Percentiles rank a stretch among this genome's conserved stretches.
Evolutionary conservation across 805 yeast genomes (phyloP).

Genomic region (Nadsonia fulvescens): DNA sequence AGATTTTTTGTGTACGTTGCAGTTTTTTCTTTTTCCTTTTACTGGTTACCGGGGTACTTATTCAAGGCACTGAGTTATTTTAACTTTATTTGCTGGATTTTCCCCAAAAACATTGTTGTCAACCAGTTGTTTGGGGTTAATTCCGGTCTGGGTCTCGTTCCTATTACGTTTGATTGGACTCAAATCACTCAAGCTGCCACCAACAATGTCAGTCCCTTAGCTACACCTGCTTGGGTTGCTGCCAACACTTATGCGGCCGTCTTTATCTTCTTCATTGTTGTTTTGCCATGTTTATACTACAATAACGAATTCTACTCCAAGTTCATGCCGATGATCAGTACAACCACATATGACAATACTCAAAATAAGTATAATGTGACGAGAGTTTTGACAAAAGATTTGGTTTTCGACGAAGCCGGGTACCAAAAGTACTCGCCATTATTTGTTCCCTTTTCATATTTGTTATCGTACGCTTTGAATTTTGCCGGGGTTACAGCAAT

Average conservation of each 20-base stretch:
- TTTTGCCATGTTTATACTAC: conserved; percentile 30
- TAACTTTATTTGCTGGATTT: conserved; percentile 44
- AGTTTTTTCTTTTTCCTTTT: conserved; percentile 30
- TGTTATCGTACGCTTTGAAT: conserved; percentile 30
- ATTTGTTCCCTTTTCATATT: conserved; percentile 34
- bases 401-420: conserved; percentile 24
- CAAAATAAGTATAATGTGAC: conserved; percentile 32
- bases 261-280: conserved; percentile 22
- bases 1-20: conserved; percentile 29
- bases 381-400: conserved; percentile 21
- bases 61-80: conserved; percentile 45
- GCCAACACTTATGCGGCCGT: conserved; percentile 6
- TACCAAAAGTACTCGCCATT: conserved; percentile 49
- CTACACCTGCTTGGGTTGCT: conserved; percentile 8
- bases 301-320: conserved; percentile 40
- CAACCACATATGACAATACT: conserved; percentile 31
- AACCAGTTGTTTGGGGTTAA: conserved; percentile 44
- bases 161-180: conserved; percentile 24
- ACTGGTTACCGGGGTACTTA: conserved; percentile 51
- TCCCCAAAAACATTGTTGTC: conserved; percentile 31
- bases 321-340: conserved; percentile 40
- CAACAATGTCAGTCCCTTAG: conserved; percentile 8
- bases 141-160: conserved; percentile 23
- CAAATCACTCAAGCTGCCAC: conserved; percentile 13
- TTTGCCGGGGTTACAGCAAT: conserved; percentile 36